Evolutionary conservation across 2,329 filamentous ascomycete species (phyloP), one percentile per base, ranked within the genome.

Genomic region (Calonectria ilicicola): DNA sequence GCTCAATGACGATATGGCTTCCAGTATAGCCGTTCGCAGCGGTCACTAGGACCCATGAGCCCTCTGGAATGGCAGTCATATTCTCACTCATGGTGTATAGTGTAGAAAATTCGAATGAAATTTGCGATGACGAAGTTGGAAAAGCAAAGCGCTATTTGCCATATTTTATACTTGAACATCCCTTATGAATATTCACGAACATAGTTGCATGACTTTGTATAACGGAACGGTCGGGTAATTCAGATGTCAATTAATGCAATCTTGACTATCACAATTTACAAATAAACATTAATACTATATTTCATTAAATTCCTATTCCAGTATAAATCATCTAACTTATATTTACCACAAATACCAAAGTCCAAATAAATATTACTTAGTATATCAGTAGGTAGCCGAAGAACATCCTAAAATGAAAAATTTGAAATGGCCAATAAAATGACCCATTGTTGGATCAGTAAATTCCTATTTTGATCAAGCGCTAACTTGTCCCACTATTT

Each of bases 11-110:
- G 14, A 78, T 72, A 32, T 78, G 77, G 27, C 76, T 72, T 1
- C 75, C 77, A 0, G 72, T 78, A 53, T 78, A 69, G 9, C 77
- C 72, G 15, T 76, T 78, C 1, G 75, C 76, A 63, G 67, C 77
- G 1, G 74, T 77, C 3, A 78, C 76, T 10, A 78, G 74, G 15
- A 78, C 67, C 75, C 75, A 76, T 9, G 77, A 78, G 2, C 74
- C 75, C 19, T 64, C n/a, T 2, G 76, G 72, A 10, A 78, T 78
- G 6, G 70, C 70, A 10, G 75, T 77, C 3, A 12, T 60, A 17
- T 23, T 40, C 5, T 47, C 38, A 14, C 17, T 2, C 69, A 72
- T 72, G 49, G 14, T 66, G 40, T 2, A 8, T 27, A 4, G 6
- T 29, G n/a, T 32, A 4, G 21, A 15, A 40, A 12, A 12, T 23